Percentiles rank a stretch among this genome's conserved stretches.
Evolutionary conservation across 1,284 basidiomycete species (phyloP).

Genomic region (Austropuccinia psidii): DNA sequence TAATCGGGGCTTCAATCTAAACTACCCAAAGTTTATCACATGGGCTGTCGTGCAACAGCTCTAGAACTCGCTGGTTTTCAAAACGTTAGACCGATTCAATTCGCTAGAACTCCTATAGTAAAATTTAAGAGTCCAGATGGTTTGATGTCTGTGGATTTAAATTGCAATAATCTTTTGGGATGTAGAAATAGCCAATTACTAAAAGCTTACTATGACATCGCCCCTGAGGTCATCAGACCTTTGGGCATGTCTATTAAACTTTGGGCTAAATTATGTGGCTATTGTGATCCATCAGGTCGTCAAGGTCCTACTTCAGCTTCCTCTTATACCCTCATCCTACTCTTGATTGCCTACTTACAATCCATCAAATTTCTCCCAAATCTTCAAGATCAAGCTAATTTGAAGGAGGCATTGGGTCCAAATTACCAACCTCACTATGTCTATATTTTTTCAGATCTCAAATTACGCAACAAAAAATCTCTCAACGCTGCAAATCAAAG

Average conservation of each 20-base stretch:
- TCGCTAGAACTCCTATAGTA: constrained; percentile 1
- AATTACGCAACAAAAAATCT: too few species aligned
- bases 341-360: constrained; percentile 24
- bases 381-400: constrained; percentile 10
- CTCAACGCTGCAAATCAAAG: too few species aligned
- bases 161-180: constrained; percentile 23
- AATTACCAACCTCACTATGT: not conserved
- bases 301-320: constrained; percentile 9
- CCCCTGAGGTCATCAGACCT: constrained; percentile 3
- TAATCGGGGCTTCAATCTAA: not conserved
- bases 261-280: constrained; percentile 26
- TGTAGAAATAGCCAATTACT: constrained; percentile 9
- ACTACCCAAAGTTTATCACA: constrained; percentile 1
- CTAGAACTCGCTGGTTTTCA: not conserved
- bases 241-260: constrained; percentile 14
- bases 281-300: constrained; percentile 25
- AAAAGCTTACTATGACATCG: constrained; percentile 7
- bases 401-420: not conserved
- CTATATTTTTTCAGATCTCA: too few species aligned
- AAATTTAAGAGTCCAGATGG: constrained; percentile 8
- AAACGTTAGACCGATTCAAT: constrained; percentile 3
- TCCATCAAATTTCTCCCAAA: constrained; percentile 20
- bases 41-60: not conserved
- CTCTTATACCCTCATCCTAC: constrained; percentile 15
- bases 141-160: constrained; percentile 4